Base-by-base conservation (phyloP, 495 filamentous ascomycete species). In the Xylaria cubensis region DNA sequence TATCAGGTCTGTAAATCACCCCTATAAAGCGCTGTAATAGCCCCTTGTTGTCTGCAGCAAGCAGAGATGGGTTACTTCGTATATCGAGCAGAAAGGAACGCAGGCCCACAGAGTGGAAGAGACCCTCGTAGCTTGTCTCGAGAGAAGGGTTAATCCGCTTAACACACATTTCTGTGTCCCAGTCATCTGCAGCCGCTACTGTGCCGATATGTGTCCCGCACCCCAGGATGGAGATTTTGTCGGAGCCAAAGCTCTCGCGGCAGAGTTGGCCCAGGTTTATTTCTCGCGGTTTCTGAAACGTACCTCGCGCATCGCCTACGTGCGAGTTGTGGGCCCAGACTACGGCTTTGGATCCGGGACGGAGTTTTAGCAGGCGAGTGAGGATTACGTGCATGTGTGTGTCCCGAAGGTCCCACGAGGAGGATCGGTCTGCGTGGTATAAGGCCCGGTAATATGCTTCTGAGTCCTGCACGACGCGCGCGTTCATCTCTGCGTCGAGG, bases 311-410 rank as follows among this genome's bases (percentile, higher is more conserved):
- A 32, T 61, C 56, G 15, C 32, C 56, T 5, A 61, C 15, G 56
- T 61, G 56, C 32, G 56, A 61, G 32, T 39, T 61, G 32, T 61
- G 56, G 17, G 56, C 56, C 56, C 56, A 61, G 5, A 61, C 32
- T 7, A 39, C 15, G 29, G 56, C 56, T 8, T 39, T 61, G 9
- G 29, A 36, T 5, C 56, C 56, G 4, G 24, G 15, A 7, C 56
- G 56, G 0, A 39, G 56, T 5, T 61, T 29, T 0, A 61, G 32
- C 0, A 61, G 56, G 0, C 34, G 56, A 0, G 29, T 21, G 29
- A 61, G 56, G 5, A 21, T 34, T 1, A 1, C 12, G 56, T 61
- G 56, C 56, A 61, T 56, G 51, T 56, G n/a, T 1, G 21, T 56
- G 51, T 56, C 51, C 3, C 51, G 51, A 0, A 56, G 51, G 51